Percentiles rank a stretch among this genome's conserved stretches.
These are phyloP conservation scores for Botrytis squamosa DNA, from an alignment of 2,329 filamentous ascomycete species.

Conservation along the genomic window DNA sequence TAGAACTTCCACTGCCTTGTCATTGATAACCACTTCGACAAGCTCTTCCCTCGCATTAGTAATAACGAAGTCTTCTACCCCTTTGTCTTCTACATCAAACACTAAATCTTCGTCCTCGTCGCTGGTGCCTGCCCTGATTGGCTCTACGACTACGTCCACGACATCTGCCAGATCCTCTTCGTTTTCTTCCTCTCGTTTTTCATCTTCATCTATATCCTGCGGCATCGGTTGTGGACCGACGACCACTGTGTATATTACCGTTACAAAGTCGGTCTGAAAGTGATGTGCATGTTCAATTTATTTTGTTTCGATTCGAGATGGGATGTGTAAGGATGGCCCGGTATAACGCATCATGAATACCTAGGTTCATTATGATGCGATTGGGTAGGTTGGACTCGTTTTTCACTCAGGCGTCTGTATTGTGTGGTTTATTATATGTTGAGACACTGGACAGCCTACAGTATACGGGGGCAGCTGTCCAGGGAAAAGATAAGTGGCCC, in stretches of 20 bases:
- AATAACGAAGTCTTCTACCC: not conserved
- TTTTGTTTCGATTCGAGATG: not conserved
- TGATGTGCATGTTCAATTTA: not conserved
- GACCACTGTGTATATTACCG: constrained; percentile 12
- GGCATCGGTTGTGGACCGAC: not conserved
- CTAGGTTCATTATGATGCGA: not conserved
- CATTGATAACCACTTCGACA: not conserved
- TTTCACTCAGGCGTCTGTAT: not conserved
- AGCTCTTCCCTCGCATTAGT: not conserved
- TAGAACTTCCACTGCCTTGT: not conserved
- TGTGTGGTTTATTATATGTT: not conserved
- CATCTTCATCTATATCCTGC: not conserved
- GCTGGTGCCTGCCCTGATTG: not conserved
- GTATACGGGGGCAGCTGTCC: not conserved
- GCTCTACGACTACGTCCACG: not conserved
- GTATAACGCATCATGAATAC: not conserved
- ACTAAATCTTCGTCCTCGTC: not conserved
- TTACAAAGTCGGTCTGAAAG: not conserved
- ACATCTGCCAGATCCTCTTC: not conserved
- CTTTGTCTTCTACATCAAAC: no score
- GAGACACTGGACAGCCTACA: not conserved
- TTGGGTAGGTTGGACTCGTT: not conserved
- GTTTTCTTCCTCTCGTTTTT: not conserved
- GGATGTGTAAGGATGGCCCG: not conserved
- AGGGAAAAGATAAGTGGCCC: no score